phyloP scores from a whole-genome alignment of 441 rosid species.

The Pelargonium cotyledonis region DNA sequence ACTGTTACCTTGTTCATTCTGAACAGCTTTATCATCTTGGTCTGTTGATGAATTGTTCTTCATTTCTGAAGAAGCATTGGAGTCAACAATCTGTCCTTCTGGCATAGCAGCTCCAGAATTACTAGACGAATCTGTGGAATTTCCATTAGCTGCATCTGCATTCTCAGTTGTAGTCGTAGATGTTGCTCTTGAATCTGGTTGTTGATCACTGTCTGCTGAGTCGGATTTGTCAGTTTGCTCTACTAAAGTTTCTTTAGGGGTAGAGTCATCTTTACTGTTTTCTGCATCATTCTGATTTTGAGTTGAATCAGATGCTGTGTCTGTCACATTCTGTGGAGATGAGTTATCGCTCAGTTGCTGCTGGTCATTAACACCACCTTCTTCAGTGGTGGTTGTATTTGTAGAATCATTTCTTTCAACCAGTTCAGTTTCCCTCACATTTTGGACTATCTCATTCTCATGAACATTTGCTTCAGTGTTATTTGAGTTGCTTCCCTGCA shows the following conservation, averaged over 20 bases:
- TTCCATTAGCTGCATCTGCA: constrained; percentile 31
- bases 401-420: background rate
- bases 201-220: constrained; percentile 35
- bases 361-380: background rate
- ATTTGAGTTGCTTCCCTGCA: background rate
- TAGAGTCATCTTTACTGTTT: constrained; percentile 23
- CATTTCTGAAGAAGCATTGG: constrained; percentile 17
- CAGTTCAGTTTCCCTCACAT: background rate
- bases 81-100: constrained; percentile 27
- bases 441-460: background rate
- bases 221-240: constrained; percentile 39
- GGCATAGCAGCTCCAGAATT: constrained; percentile 29
- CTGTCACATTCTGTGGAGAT: background rate
- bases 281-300: constrained; percentile 28
- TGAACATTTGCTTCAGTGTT: background rate
- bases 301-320: constrained; percentile 12
- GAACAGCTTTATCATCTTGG: constrained; percentile 24
- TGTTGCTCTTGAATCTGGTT: constrained; percentile 36
- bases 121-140: constrained; percentile 31
- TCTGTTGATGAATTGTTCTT: constrained; percentile 19
- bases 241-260: constrained; percentile 23
- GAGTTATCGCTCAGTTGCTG: too few relatives aligned
- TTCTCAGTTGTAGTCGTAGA: constrained; percentile 34
- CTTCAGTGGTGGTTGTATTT: constrained; percentile 5
- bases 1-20: constrained; percentile 21